phyloP scores from a whole-genome alignment of 2,329 filamentous ascomycete species.

The Rhynchosporium agropyri region DNA sequence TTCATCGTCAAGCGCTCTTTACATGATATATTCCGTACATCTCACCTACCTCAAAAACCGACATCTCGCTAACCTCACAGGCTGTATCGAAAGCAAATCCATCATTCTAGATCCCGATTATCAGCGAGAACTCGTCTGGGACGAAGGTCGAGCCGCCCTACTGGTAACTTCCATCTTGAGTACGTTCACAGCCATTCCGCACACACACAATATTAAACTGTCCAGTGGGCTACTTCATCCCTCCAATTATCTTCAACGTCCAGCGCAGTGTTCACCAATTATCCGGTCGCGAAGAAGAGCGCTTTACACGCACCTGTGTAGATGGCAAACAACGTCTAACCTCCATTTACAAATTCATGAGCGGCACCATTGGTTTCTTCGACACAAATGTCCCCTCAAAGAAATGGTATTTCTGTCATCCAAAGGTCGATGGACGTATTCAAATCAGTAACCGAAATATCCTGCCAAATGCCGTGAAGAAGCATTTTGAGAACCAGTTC shows the following conservation, averaged over 20 bases:
- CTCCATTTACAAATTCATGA: conserved; percentile 49
- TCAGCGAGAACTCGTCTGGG: conserved; percentile 52
- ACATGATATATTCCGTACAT: conserved; percentile 33
- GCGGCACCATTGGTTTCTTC: conserved; percentile 48
- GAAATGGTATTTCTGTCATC: conserved; percentile 47
- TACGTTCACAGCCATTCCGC: conserved; percentile 20
- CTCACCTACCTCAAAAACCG: not conserved
- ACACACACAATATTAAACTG: conserved; percentile 10
- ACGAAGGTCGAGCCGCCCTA: conserved; percentile 40
- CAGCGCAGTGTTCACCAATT: conserved; percentile 28
- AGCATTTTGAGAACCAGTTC: conserved; percentile 45
- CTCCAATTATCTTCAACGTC: conserved; percentile 51
- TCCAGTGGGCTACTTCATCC: conserved; percentile 46
- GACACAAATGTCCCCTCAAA: conserved; percentile 44
- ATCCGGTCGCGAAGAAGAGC: conserved; percentile 26
- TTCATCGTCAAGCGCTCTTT: conserved; percentile 35
- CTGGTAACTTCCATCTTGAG: conserved; percentile 41
- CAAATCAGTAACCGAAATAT: conserved; percentile 39
- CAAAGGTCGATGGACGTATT: conserved; percentile 33
- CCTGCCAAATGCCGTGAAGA: conserved; percentile 43
- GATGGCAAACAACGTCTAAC: conserved; percentile 53
- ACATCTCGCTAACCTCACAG: conserved; percentile 26
- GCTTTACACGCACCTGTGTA: conserved; percentile 45
- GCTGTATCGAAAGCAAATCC: conserved; percentile 39
- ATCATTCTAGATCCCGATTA: conserved; percentile 51